These are phyloP conservation scores for Venustampulla echinocandica DNA, from an alignment of 495 filamentous ascomycete genomes.

Conservation along the genomic window DNA sequence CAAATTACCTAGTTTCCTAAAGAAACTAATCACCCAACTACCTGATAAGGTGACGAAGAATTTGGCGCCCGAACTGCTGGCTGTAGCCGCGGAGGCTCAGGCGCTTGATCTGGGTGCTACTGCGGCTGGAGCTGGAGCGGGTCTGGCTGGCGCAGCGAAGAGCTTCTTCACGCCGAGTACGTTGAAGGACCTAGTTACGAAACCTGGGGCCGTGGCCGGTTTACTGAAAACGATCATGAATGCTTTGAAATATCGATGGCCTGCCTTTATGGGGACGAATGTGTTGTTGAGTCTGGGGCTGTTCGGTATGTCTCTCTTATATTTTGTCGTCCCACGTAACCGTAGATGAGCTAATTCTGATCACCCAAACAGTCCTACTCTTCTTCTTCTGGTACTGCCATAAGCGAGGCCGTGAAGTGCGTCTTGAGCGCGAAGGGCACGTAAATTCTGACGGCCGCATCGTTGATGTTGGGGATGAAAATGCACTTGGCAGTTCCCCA, in stretches of 20 bases:
- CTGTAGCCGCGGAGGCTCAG: constrained; percentile 62
- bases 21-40: constrained; percentile 78
- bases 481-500: constrained; percentile 6
- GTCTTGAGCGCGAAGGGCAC: constrained; percentile 46
- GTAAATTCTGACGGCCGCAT: constrained; percentile 19
- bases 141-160: constrained; percentile 26
- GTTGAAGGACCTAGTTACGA: constrained; percentile 72
- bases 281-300: constrained; percentile 77
- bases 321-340: neutral
- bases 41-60: constrained; percentile 69
- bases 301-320: constrained; percentile 56
- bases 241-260: constrained; percentile 74
- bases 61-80: constrained; percentile 72
- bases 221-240: constrained; percentile 82
- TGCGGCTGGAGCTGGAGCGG: constrained; percentile 13
- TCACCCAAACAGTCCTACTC: constrained; percentile 56
- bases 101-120: constrained; percentile 41
- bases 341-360: neutral
- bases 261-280: constrained; percentile 76
- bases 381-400: constrained; percentile 97
- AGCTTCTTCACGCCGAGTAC: constrained; percentile 31
- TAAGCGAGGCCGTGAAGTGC: constrained; percentile 78
- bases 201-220: constrained; percentile 71
- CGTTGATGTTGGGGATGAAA: constrained; percentile 16
- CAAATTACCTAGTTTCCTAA: constrained; percentile 67